These are phyloP conservation scores for Begonia loranthoides DNA, from an alignment of 306 rosid species.

Conservation along the genomic window DNA sequence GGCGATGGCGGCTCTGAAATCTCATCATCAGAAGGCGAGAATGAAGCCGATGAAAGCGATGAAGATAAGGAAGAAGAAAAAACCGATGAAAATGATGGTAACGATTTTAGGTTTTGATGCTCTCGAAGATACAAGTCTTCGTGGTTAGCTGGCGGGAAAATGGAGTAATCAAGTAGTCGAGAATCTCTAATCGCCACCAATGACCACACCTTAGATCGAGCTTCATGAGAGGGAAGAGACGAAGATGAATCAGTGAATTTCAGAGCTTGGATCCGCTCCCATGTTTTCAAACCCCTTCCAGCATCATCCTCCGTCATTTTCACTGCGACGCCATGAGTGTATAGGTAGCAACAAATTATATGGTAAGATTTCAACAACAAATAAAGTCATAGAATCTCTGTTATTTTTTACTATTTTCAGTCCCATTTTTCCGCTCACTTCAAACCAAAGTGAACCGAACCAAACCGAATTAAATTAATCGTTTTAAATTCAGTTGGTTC, in stretches of 20 bases:
- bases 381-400: no score
- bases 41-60: constrained; percentile 10
- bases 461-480: no score
- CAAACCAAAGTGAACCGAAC: no score
- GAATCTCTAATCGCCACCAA: constrained; percentile 29
- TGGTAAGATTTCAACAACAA: no score
- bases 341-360: not conserved
- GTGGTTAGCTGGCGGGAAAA: constrained; percentile 39
- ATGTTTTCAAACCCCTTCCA: constrained; percentile 1
- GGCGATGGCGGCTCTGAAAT: constrained; percentile 13
- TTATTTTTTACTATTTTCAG: no score
- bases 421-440: no score
- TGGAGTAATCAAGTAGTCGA: constrained; percentile 9
- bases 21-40: constrained; percentile 37
- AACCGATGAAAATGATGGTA: not conserved
- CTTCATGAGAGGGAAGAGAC: not conserved
- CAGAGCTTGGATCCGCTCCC: not conserved
- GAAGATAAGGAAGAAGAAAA: constrained; percentile 11
- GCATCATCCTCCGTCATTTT: constrained; percentile 6
- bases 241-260: not conserved
- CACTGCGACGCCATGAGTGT: not conserved
- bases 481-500: no score
- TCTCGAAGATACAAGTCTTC: constrained; percentile 23
- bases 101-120: constrained; percentile 4
- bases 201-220: constrained; percentile 13